Evolutionary conservation across 2,329 filamentous ascomycete species (phyloP).

Genomic region (Penicillium crustosum): DNA sequence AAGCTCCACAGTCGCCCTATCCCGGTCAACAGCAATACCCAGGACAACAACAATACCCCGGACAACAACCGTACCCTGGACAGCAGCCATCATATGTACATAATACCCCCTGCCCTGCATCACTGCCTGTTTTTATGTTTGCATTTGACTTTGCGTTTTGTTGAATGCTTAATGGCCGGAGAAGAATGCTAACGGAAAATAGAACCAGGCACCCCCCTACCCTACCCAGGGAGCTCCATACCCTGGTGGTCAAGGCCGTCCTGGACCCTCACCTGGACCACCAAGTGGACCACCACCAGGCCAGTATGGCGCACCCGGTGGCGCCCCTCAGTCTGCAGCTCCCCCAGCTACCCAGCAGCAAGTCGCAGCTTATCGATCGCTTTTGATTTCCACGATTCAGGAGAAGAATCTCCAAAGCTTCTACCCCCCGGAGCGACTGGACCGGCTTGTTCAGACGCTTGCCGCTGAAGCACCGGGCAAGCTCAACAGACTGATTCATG

Average conservation of each 20-base stretch:
- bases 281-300: slow-evolving; percentile 25
- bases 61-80: slow-evolving; percentile 13
- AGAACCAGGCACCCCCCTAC: slow-evolving; percentile 22
- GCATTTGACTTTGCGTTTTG: not conserved
- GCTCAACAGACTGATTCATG: slow-evolving; percentile 56
- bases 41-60: slow-evolving; percentile 29
- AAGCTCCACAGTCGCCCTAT: slow-evolving; percentile 3
- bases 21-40: slow-evolving; percentile 27
- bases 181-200: slow-evolving; percentile 11
- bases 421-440: slow-evolving; percentile 55
- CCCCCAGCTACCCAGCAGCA: slow-evolving; percentile 51
- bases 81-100: slow-evolving; percentile 27
- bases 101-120: slow-evolving; percentile 15
- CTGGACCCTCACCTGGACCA: slow-evolving; percentile 28
- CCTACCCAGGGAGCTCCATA: slow-evolving; percentile 37
- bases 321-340: slow-evolving; percentile 25
- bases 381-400: slow-evolving; percentile 57
- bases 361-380: slow-evolving; percentile 56
- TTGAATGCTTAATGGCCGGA: not conserved
- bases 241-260: slow-evolving; percentile 25
- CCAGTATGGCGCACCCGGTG: slow-evolving; percentile 33
- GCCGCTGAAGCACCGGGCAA: slow-evolving; percentile 40
- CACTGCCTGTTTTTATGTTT: slow-evolving; percentile 8
- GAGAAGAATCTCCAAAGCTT: slow-evolving; percentile 61
- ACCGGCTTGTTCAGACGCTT: slow-evolving; percentile 34